Percentiles rank a stretch among this genome's conserved stretches.
phyloP scores from a whole-genome alignment of 495 filamentous ascomycete species.

The Pseudomonodictys pantanalensis region DNA sequence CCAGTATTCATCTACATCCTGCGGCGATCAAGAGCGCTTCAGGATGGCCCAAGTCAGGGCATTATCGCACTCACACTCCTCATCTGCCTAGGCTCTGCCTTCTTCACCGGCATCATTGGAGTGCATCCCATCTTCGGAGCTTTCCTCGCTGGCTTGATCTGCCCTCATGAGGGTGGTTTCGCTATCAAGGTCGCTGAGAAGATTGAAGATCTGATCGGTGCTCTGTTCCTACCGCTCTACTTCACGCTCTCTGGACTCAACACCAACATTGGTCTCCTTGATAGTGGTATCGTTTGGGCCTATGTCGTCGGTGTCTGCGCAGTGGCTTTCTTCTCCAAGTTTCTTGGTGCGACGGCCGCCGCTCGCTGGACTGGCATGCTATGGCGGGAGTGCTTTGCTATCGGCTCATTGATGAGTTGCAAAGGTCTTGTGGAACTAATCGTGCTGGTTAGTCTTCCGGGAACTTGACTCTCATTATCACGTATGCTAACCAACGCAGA shows the following conservation, averaged over 20 bases:
- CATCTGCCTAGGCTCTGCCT: conserved; percentile 76
- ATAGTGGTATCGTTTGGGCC: conserved; percentile 82
- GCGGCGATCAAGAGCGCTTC: conserved; percentile 68
- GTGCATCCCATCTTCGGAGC: conserved; percentile 87
- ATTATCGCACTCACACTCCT: conserved; percentile 82
- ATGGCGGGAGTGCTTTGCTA: conserved; percentile 90
- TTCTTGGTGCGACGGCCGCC: conserved; percentile 79
- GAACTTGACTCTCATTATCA: background rate
- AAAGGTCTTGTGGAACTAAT: conserved; percentile 96
- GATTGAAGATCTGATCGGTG: conserved; percentile 85
- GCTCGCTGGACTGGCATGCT: conserved; percentile 73
- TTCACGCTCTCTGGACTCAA: conserved; percentile 89
- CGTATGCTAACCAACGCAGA: conserved; percentile 50
- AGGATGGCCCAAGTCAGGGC: conserved; percentile 86
- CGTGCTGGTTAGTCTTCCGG: conserved; percentile 78
- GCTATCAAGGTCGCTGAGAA: conserved; percentile 94
- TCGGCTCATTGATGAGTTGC: conserved; percentile 94
- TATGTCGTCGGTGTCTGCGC: conserved; percentile 84
- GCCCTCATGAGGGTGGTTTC: conserved; percentile 91
- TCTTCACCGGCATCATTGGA: conserved; percentile 93
- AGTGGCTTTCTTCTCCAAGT: conserved; percentile 83
- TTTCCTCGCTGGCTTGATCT: conserved; percentile 87
- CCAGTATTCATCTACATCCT: conserved; percentile 77
- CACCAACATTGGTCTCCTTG: conserved; percentile 82
- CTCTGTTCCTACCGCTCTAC: conserved; percentile 91